phyloP scores from a whole-genome alignment of 164 flowering plant species.

The Chloranthus sessilifolius region DNA sequence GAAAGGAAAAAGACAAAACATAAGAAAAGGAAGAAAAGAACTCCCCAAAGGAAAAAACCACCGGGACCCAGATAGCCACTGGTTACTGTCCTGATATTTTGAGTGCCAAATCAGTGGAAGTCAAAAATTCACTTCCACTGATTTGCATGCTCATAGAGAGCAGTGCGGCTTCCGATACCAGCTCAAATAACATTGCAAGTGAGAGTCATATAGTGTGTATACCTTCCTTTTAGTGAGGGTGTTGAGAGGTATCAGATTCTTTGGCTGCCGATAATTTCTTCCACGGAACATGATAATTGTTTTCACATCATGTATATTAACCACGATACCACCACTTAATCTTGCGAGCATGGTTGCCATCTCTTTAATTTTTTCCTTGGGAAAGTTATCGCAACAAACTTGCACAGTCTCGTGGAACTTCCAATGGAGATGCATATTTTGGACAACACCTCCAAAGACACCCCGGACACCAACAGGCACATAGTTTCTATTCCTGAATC shows the following conservation, averaged over 20 bases:
- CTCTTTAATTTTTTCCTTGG: slow-evolving; percentile 95
- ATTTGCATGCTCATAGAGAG: too few relatives aligned
- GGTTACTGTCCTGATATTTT: too few relatives aligned
- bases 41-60: too few relatives aligned
- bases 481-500: slow-evolving; percentile 87
- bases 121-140: too few relatives aligned
- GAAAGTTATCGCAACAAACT: slow-evolving; percentile 97
- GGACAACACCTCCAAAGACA: slow-evolving; percentile 99
- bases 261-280: slow-evolving; percentile 96
- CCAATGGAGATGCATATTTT: slow-evolving; percentile 99
- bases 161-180: too few relatives aligned
- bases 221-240: slow-evolving; percentile 98
- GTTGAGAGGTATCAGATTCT: slow-evolving; percentile 87
- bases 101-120: too few relatives aligned
- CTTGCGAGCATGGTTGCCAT: slow-evolving; percentile 96
- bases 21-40: too few relatives aligned
- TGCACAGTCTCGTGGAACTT: slow-evolving; percentile 99
- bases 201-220: background rate
- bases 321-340: slow-evolving; percentile 93
- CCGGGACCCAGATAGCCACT: too few relatives aligned
- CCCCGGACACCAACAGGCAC: slow-evolving; percentile 98
- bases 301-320: slow-evolving; percentile 88
- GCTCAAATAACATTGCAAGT: too few relatives aligned
- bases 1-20: too few relatives aligned
- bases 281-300: slow-evolving; percentile 99